Base-by-base conservation (phyloP, 768 basidiomycete genomes). In the Kwoniella newhampshirensis region DNA sequence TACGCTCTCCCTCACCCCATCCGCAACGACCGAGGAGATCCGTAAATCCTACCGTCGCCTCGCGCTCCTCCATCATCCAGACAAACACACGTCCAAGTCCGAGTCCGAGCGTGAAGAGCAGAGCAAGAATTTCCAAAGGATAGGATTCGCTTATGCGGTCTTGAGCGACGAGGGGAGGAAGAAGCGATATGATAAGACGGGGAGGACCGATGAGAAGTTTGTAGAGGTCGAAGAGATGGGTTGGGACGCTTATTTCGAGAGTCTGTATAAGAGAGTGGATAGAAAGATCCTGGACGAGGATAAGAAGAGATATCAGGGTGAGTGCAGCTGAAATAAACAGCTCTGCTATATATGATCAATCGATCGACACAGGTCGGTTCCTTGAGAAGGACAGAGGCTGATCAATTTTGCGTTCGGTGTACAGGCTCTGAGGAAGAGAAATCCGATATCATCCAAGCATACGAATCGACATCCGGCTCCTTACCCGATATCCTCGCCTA, bases 231-330 rank as follows among this genome's bases (percentile, higher is more conserved):
- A 84, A 9, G 89, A 87, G 57, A 88, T 86, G 59, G 89, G 91
- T 0, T 99, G 96, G 96, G 90, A 91, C 69, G 84, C 88, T 5
- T 99, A 99, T 77, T 99, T 98, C 67, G 87, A 87, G 73, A 86
- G 86, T 54, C 78, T 96, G 63, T 96, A 91, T 63, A 88, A 93
- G 59, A 82, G 85, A 51, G 88, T 94, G 23, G 93, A 91, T 54
- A 83, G 86, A 60, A 86, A 84, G 58, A 87, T 85, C 74, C 80
- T 99, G 51, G 91, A 97, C 63, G 89, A 96, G 74, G 85, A 94
- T 84, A 94, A 90, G 83, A 85, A 85, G 65, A 86, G 85, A 68
- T 99, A 99, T 76, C 92, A 98, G 81, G 91, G 96, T 87, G 56
- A 52, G 77, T 57, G 17, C 12, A n/a, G 6, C 15, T n/a, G 5